Evolutionary conservation across 2,329 filamentous ascomycete genomes (phyloP).

Genomic region (Cucurbitaria berberidis): DNA sequence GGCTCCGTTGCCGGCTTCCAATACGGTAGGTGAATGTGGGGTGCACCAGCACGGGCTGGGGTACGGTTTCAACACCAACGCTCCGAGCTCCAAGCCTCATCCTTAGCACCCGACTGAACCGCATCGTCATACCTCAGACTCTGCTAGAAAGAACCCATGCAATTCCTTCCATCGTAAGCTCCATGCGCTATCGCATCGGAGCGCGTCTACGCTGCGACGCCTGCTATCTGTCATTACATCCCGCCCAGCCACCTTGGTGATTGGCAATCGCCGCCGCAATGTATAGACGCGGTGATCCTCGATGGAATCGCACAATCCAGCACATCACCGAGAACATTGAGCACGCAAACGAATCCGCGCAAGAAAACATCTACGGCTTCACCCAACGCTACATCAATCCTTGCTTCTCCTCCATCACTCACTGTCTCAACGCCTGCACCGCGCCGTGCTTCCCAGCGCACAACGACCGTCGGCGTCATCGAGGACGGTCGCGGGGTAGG

Average conservation of each 20-base stretch:
- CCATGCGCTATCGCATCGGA: constrained; percentile 36
- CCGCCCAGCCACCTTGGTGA: constrained; percentile 16
- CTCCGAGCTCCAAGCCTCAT: constrained; percentile 7
- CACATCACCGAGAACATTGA: constrained; percentile 91
- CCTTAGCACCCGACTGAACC: constrained; percentile 11
- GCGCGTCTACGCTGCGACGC: constrained; percentile 25
- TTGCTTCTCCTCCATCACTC: constrained; percentile 72
- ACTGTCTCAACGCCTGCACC: constrained; percentile 72
- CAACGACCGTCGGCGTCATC: constrained; percentile 77
- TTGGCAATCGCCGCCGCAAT: constrained; percentile 46
- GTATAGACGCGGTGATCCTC: constrained; percentile 75
- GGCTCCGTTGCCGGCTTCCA: constrained; percentile 1
- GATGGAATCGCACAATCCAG: constrained; percentile 91
- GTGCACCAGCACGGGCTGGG: constrained; percentile 17
- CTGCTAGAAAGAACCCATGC: constrained; percentile 2
- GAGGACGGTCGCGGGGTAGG: constrained; percentile 61
- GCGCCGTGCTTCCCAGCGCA: constrained; percentile 73
- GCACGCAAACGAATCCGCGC: constrained; percentile 87
- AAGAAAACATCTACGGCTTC: constrained; percentile 87
- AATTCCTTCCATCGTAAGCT: constrained; percentile 9
- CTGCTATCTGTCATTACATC: neutral
- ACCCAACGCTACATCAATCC: constrained; percentile 83
- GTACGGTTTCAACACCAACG: constrained; percentile 2
- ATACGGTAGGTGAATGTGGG: constrained; percentile 18
- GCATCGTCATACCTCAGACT: constrained; percentile 11